Conservation (phyloP, 2,329 filamentous ascomycete species). For the Stromatinia cepivora region DNA sequence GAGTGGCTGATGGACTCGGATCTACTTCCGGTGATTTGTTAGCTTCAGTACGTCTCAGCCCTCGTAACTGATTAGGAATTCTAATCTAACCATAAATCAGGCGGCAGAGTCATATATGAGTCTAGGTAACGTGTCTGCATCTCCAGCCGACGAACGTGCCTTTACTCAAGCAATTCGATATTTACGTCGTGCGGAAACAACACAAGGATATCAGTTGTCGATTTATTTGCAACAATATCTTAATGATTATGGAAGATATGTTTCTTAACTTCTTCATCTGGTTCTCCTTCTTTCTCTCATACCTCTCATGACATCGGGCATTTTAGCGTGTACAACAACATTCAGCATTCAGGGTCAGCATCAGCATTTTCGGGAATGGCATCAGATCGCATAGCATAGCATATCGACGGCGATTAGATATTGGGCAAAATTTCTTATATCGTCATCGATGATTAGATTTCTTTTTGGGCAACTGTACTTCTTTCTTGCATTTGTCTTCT, state of each 20-base stretch:
- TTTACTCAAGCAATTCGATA: slow-evolving; percentile 50
- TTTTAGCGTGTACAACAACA: not conserved
- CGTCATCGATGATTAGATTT: not conserved
- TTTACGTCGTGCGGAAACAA: slow-evolving; percentile 46
- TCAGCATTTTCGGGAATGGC: not conserved
- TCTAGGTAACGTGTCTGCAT: slow-evolving; percentile 51
- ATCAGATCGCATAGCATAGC: not conserved
- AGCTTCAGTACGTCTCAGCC: slow-evolving; percentile 42
- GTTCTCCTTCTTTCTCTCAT: not conserved
- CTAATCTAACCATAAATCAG: slow-evolving; percentile 36
- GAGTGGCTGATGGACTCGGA: slow-evolving; percentile 45
- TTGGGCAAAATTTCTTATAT: not conserved
- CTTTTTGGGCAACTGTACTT: not conserved
- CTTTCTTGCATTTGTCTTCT: not conserved
- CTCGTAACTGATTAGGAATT: too few relatives aligned
- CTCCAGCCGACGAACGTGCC: slow-evolving; percentile 46
- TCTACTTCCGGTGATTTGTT: slow-evolving; percentile 47
- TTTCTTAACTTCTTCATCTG: slow-evolving; percentile 27
- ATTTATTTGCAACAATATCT: slow-evolving; percentile 51
- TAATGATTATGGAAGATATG: slow-evolving; percentile 47
- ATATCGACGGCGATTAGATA: slow-evolving; percentile 1
- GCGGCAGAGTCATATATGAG: slow-evolving; percentile 55
- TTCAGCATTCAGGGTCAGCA: not conserved
- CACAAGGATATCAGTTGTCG: slow-evolving; percentile 47
- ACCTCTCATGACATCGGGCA: not conserved